A percentile compares a stretch with the other conserved stretches of the same genome.
These are phyloP conservation scores for Ailanthus altissimus DNA, from an alignment of 345 rosid genomes.

Conservation along the genomic window DNA sequence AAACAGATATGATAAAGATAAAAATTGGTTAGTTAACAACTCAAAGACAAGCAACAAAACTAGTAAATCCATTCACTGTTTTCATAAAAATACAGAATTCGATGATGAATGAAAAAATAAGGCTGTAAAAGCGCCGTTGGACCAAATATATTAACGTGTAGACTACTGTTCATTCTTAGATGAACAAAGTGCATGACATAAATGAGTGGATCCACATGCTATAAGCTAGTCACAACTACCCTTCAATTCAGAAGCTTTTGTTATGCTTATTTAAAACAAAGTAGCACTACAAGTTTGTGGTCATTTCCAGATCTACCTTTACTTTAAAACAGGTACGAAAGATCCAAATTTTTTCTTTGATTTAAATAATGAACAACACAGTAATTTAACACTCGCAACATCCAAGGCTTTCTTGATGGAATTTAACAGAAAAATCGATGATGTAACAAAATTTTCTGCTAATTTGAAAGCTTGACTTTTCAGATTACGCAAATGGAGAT, in stretches of 20 bases:
- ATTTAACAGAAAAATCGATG: not conserved
- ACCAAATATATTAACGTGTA: not conserved
- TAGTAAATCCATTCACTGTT: not conserved
- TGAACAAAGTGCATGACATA: not conserved
- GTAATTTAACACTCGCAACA: not conserved
- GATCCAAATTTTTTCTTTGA: not conserved
- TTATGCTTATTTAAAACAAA: not conserved
- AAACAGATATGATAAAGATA: constrained; percentile 13
- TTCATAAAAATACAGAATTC: not conserved
- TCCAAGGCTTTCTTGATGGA: not conserved
- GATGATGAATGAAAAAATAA: not conserved
- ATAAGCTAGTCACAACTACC: not conserved
- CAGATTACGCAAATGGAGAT: not conserved
- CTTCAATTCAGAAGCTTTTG: not conserved
- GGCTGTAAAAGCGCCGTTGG: not conserved
- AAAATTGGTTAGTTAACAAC: not conserved
- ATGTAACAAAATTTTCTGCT: not conserved
- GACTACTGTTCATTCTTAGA: too few species aligned
- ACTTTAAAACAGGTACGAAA: not conserved
- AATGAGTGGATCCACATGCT: not conserved
- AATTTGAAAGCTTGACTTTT: not conserved
- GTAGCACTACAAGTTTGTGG: not conserved
- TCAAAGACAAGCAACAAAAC: not conserved
- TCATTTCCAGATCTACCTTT: not conserved
- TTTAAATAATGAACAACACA: not conserved